A percentile compares a stretch with the other conserved stretches of the same genome.
These are phyloP conservation scores for Piromyces finnis DNA, from an alignment of 192 early-diverging fungal genomes.

Conservation along the genomic window DNA sequence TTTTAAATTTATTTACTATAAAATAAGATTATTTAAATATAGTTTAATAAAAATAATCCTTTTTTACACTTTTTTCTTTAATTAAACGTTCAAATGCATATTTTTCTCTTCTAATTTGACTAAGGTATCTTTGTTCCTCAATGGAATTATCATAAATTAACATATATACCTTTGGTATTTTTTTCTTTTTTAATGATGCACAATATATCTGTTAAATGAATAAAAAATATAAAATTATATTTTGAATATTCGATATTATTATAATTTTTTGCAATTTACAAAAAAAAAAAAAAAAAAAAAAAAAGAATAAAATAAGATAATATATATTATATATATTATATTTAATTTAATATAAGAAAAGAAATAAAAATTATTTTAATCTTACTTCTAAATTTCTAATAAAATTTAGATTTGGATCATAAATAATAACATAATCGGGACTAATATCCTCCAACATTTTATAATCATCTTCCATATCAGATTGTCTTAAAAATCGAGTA, in stretches of 20 bases:
- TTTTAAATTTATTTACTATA: no score
- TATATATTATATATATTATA: no score
- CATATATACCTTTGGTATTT: conserved; percentile 61
- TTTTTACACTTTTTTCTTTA: conserved; percentile 64
- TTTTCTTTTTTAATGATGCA: conserved; percentile 3
- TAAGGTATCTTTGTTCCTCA: conserved; percentile 84
- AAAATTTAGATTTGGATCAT: conserved; percentile 75
- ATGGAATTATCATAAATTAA: conserved; percentile 85
- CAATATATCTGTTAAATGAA: no score
- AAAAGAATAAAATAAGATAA: no score
- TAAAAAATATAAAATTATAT: no score
- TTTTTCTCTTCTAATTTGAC: conserved; percentile 68
- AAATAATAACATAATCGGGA: conserved; percentile 77
- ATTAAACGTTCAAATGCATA: conserved; percentile 87
- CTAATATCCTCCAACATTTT: conserved; percentile 39
- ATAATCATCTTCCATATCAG: conserved; percentile 35
- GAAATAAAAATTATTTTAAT: no score
- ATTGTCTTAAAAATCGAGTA: neutral
- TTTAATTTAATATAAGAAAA: no score
- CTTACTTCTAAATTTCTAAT: conserved; percentile 66
- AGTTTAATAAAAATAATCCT: no score
- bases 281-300: no score
- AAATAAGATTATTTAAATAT: no score
- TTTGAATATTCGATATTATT: no score
- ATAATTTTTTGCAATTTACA: no score